Evolutionary conservation across 2,329 filamentous ascomycete genomes (phyloP), one percentile per base, ranked within the genome.

Genomic region (Penicillium sp.): DNA sequence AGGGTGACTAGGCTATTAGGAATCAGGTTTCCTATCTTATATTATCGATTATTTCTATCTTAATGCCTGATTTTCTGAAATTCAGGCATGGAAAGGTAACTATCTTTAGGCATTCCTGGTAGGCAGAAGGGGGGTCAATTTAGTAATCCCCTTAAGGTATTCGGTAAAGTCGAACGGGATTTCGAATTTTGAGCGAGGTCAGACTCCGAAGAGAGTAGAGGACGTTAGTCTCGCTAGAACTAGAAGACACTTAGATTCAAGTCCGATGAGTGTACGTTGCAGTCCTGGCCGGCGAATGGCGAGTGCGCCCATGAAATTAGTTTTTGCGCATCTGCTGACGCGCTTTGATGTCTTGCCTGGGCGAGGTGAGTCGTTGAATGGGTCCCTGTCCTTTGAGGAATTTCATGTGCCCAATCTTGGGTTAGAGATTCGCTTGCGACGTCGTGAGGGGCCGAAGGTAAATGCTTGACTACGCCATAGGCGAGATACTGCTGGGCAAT

Each of bases 271-370:
- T 59, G 65, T 56, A 31, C 39, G 25, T 54, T 58, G 48, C 50
- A 68, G 65, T 55, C 65, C 66, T 22, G 66, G 66, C 45, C 61
- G 66, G 4, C 66, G 65, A 63, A 68, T 66, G 66, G 65, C 63
- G 25, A 63, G 65, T 41, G 63, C 52, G 0, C 55, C 66, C 10
- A 63, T 67, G 63, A 68, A 68, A 22, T 38, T 67, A 22, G 63
- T 59, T 2, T 57, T 66, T 47, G 61, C 65, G 2, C 60, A 65
- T 57, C 47, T 66, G 11, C 51, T 68, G 37, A 47, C n/a, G n/a
- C n/a, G n/a, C n/a, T n/a, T n/a, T n/a, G n/a, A n/a, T n/a, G n/a
- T n/a, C 63, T 47, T 51, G 55, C 37, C 61, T 52, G 10, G 49
- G n/a, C 15, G 28, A 51, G 11, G 31, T 1, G 50, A 15, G 1